These are phyloP conservation scores for Umbelopsis sp. DNA, from an alignment of 192 early-diverging fungal species.

Conservation along the genomic window DNA sequence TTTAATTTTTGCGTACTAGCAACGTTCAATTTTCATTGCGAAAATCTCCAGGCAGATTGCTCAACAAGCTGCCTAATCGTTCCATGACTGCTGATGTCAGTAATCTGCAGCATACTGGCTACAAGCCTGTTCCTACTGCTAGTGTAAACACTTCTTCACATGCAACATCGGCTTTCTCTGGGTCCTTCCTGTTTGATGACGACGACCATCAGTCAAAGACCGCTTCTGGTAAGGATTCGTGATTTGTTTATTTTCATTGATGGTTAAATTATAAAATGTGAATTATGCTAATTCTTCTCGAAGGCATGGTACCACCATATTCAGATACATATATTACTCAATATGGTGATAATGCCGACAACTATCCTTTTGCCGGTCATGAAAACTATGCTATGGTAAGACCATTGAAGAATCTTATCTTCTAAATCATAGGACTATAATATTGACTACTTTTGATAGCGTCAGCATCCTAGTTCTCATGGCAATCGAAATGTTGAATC, in stretches of 20 bases:
- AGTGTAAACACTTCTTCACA: slow-evolving; percentile 31
- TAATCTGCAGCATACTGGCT: slow-evolving; percentile 38
- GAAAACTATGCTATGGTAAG: slow-evolving; percentile 7
- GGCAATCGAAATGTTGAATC: slow-evolving; percentile 48
- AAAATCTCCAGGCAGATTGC: slow-evolving; percentile 20
- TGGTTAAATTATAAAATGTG: not conserved
- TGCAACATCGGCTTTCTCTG: slow-evolving; percentile 26
- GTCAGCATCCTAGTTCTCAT: slow-evolving; percentile 48
- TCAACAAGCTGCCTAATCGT: slow-evolving; percentile 15
- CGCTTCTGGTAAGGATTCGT: not conserved
- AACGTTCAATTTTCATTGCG: slow-evolving; percentile 30
- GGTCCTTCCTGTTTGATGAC: slow-evolving; percentile 21
- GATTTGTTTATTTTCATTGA: not conserved
- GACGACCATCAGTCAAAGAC: slow-evolving; percentile 2
- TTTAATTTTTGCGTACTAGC: slow-evolving; percentile 37
- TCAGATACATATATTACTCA: slow-evolving; percentile 18
- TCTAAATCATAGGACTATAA: not conserved
- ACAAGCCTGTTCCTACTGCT: slow-evolving; percentile 24
- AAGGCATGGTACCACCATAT: slow-evolving; percentile 20
- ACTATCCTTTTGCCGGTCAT: not conserved
- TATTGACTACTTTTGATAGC: slow-evolving; percentile 8
- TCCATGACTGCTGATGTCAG: slow-evolving; percentile 24
- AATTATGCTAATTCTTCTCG: not conserved
- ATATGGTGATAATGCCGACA: slow-evolving; percentile 21
- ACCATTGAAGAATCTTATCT: not conserved